Base-by-base conservation (phyloP, 2,329 filamentous ascomycete genomes). In the Fusarium caatingaense region DNA sequence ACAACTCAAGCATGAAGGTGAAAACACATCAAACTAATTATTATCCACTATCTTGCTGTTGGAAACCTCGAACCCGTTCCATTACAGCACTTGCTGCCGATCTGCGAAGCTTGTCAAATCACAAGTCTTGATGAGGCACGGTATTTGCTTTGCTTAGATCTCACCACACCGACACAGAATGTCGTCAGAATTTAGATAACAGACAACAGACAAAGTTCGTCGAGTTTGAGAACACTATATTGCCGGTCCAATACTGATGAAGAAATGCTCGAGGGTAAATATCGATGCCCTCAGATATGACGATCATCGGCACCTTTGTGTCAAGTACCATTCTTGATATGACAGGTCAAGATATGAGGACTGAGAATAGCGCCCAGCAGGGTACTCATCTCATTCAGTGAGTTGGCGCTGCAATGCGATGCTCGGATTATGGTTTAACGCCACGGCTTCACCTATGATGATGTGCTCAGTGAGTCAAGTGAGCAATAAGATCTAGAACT, bases 121-220 rank as follows among this genome's bases (percentile, higher is more conserved):
- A 73, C 49, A 54, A 49, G 34, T 46, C 30, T n/a, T 25, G n/a
- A 49, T 28, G n/a, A 30, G 49, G 37, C 28, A 30, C 18, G 28
- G 65, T 51, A 34, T 50, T 71, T 66, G 57, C 70, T 71, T 73
- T 68, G 49, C 51, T 45, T 48, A 6, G 20, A 71, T 73, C 69
- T 69, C 72, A 71, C 53, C 72, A 74, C 60, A 74, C 68, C 72
- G 72, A 73, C 66, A 69, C 21, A 27, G 10, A 46, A 74, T 74
- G 66, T 74, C 72, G 72, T 58, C 56, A 74, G 51, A 12, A 9
- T 57, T 48, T 58, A 34, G 51, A 62, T 49, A 56, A 55, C 45
- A 30, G 28, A 30, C 28, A 30, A 30, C 25, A 34, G 28, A 49
- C 20, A 15, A 21, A 37, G 28, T 23, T 16, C 37, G 18, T 25